These are phyloP conservation scores for Nematocida major DNA, from an alignment of 371 early-diverging fungal genomes.

Conservation along the genomic window DNA sequence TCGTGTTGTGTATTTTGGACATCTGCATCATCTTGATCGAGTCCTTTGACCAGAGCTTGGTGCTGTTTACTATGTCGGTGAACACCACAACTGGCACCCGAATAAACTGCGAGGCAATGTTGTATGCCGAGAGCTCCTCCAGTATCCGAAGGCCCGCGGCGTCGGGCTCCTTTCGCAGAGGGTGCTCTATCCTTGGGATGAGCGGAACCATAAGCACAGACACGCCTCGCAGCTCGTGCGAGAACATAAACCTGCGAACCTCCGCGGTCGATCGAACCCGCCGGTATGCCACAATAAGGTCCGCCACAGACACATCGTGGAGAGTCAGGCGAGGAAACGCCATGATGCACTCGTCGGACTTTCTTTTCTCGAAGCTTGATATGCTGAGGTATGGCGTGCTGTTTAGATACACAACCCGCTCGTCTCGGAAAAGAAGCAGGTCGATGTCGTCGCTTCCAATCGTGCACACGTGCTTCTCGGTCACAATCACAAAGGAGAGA, in stretches of 20 bases:
- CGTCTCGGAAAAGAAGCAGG: slow-evolving; percentile 20
- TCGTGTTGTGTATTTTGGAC: slow-evolving; percentile 75
- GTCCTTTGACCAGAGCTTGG: slow-evolving; percentile 79
- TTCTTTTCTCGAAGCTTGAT: neutral
- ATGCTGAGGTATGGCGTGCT: neutral
- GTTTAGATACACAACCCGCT: slow-evolving; percentile 12
- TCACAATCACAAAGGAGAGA: slow-evolving; percentile 3
- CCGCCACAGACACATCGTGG: neutral
- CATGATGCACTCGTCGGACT: slow-evolving; percentile 19
- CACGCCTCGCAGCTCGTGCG: slow-evolving; percentile 18
- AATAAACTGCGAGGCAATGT: slow-evolving; percentile 28
- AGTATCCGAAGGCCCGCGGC: slow-evolving; percentile 22
- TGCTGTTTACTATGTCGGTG: slow-evolving; percentile 86
- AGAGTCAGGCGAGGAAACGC: neutral
- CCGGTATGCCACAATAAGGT: slow-evolving; percentile 31
- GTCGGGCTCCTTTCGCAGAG: neutral
- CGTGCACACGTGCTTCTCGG: slow-evolving; percentile 14
- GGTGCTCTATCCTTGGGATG: neutral
- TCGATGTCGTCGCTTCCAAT: slow-evolving; percentile 1
- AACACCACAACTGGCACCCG: slow-evolving; percentile 73
- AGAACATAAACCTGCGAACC: neutral
- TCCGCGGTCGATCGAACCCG: slow-evolving; percentile 5
- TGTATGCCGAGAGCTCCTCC: slow-evolving; percentile 29
- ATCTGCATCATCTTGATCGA: slow-evolving; percentile 77
- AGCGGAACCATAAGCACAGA: slow-evolving; percentile 14